A percentile compares a stretch with the other conserved stretches of the same genome.
phyloP scores from a whole-genome alignment of 2,329 filamentous ascomycete genomes.

The Pseudonectria buxi region DNA sequence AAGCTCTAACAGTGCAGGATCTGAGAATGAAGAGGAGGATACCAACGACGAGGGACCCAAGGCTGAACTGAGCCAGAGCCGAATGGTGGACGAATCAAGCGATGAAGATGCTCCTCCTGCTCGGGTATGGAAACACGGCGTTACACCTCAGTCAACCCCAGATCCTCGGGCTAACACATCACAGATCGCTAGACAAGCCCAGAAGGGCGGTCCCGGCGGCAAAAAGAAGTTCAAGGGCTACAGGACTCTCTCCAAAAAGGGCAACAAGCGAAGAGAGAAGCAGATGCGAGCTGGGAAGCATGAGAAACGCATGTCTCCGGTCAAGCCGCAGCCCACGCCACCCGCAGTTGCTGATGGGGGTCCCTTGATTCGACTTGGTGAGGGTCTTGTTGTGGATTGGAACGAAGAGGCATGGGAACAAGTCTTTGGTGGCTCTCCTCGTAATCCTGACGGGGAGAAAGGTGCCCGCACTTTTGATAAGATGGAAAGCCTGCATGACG shows the following conservation, averaged over 20 bases:
- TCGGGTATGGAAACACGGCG: constrained; percentile 21
- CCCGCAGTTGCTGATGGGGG: constrained; percentile 41
- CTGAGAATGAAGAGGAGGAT: constrained; percentile 45
- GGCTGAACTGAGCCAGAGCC: constrained; percentile 33
- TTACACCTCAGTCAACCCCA: too few species aligned
- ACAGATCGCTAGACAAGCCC: constrained; percentile 12
- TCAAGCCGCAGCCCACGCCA: constrained; percentile 31
- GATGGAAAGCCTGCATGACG: constrained; percentile 49
- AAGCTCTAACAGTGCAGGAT: constrained; percentile 40
- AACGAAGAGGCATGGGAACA: constrained; percentile 59
- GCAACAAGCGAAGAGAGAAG: constrained; percentile 41
- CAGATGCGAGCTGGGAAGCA: constrained; percentile 33
- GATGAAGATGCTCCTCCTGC: constrained; percentile 41
- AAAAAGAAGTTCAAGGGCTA: constrained; percentile 42
- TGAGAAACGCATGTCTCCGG: constrained; percentile 23
- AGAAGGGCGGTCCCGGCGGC: constrained; percentile 26
- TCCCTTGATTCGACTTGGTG: constrained; percentile 69
- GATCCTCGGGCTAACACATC: constrained; percentile 1
- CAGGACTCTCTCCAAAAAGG: constrained; percentile 43
- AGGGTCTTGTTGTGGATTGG: constrained; percentile 88
- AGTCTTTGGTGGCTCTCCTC: constrained; percentile 53
- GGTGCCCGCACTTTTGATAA: constrained; percentile 54
- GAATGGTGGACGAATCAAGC: constrained; percentile 54
- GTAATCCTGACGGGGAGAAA: constrained; percentile 37
- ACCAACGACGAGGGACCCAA: constrained; percentile 43